Base-by-base conservation (phyloP, 257 asterid genomes). In the Thymus mandschuricus region DNA sequence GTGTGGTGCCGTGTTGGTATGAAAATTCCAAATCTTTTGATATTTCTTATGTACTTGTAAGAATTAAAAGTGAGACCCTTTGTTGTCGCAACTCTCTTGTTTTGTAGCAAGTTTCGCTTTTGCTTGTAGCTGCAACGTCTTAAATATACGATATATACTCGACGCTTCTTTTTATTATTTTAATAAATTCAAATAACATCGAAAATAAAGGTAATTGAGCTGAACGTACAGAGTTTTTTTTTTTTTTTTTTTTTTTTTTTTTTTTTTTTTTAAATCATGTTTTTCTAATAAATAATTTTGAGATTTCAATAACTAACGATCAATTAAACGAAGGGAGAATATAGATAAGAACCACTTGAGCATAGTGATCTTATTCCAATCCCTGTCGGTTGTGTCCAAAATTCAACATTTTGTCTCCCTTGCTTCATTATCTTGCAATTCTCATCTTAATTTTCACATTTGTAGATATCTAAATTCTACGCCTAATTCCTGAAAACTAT, bases 331-430 rank as follows among this genome's bases (percentile, higher is more conserved):
- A 15, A 35, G 0, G 2, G 9, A 7, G 46, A 8, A 38, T 38
- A 38, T 38, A 31, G 33, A 66, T 15, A 38, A 54, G 4, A 10
- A 10, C 60, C 6, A 29, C 0, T 57, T 57, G 62, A 41, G 33
- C 27, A 6, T 12, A 56, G 6, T 34, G 41, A 33, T 27, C 10
- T 56, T 56, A 69, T 69, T 49, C 54, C 30, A 27, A 10, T 57
- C 12, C 8, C 12, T 29, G 5, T 29, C 33, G 21, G 12, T 2
- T 43, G 8, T 69, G 21, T 56, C 66, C 58, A 2, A 12, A 55
- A 40, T 68, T 54, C 52, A 68, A 68, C 12, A 40, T 38, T 43
- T 28, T 56, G 66, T 55, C 66, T 44, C 27, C 31, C 46, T 57
- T 55, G 10, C 30, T 21, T 55, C 33, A 21, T 44, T 13, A 15